These are phyloP conservation scores for Dothideomycetidae sp. DNA, from an alignment of 2,329 filamentous ascomycete species.

Conservation along the genomic window DNA sequence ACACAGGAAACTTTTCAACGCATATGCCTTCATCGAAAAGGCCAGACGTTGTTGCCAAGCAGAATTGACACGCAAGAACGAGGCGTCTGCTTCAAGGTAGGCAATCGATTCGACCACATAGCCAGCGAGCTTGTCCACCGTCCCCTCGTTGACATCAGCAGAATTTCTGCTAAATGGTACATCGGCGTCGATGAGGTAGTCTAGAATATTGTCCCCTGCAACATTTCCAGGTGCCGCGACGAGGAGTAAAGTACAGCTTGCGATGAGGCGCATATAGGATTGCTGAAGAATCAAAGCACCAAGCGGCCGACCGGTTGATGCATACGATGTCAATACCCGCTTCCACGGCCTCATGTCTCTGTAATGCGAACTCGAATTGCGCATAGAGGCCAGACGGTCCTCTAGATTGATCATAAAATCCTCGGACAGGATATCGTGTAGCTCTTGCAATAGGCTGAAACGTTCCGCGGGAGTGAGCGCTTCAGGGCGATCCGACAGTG, in stretches of 20 bases:
- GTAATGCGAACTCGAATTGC: constrained; percentile 57
- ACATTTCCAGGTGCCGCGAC: constrained; percentile 48
- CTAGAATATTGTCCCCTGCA: constrained; percentile 52
- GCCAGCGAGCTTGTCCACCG: constrained; percentile 47
- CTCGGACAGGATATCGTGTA: constrained; percentile 66
- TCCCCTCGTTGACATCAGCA: constrained; percentile 31
- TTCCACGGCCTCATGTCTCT: constrained; percentile 70
- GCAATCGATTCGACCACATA: constrained; percentile 73
- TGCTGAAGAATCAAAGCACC: constrained; percentile 85
- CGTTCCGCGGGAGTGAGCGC: constrained; percentile 72
- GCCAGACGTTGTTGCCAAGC: constrained; percentile 76
- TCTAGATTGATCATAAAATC: constrained; percentile 75
- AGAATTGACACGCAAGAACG: constrained; percentile 77
- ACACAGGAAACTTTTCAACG: constrained; percentile 70
- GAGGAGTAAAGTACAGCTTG: constrained; percentile 62
- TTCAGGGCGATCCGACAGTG: constrained; percentile 58
- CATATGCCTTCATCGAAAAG: constrained; percentile 70
- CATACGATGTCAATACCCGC: constrained; percentile 69
- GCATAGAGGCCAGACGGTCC: constrained; percentile 77
- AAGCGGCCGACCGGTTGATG: constrained; percentile 61
- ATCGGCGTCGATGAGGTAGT: constrained; percentile 30
- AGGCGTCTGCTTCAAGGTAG: constrained; percentile 73
- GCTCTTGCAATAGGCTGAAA: constrained; percentile 53
- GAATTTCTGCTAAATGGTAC: constrained; percentile 27
- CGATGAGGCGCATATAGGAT: constrained; percentile 73